Conservation (phyloP, 1,284 basidiomycete species). For the Tilletiopsis washingtonensis region DNA sequence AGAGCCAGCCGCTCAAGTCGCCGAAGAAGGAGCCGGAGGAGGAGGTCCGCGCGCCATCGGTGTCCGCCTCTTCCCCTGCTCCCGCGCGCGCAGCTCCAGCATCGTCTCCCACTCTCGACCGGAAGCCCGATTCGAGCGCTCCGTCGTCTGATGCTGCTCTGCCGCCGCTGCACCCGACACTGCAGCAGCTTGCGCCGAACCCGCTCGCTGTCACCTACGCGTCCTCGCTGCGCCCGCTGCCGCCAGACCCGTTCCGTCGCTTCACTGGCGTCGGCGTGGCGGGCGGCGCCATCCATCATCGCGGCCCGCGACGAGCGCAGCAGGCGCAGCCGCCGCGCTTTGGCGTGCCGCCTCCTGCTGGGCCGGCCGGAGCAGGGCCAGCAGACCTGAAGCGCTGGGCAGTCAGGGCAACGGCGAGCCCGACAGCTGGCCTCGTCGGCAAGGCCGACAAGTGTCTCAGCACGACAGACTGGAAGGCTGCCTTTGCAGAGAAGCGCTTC, state of each 20-base stretch:
- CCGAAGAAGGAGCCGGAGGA: background rate
- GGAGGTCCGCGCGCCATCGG: no score
- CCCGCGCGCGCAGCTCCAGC: background rate
- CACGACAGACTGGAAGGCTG: slow-evolving; percentile 45
- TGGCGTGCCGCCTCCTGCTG: slow-evolving; percentile 11
- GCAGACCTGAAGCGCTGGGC: slow-evolving; percentile 41
- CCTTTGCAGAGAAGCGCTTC: slow-evolving; percentile 44
- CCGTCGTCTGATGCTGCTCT: background rate
- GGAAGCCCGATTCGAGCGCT: background rate
- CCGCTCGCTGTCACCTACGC: slow-evolving; percentile 44
- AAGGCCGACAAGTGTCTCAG: slow-evolving; percentile 45
- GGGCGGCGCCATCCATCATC: slow-evolving; percentile 40
- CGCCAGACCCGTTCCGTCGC: slow-evolving; percentile 39
- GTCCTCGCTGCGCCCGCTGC: slow-evolving; percentile 40
- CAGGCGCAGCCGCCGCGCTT: background rate
- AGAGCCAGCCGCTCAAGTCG: background rate
- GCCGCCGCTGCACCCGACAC: slow-evolving; percentile 30
- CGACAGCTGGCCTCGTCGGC: slow-evolving; percentile 40
- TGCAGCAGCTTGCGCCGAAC: slow-evolving; percentile 38
- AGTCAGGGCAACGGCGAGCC: slow-evolving; percentile 37
- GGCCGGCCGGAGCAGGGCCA: slow-evolving; percentile 30
- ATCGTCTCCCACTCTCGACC: background rate
- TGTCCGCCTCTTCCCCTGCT: slow-evolving; percentile 3
- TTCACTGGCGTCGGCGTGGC: slow-evolving; percentile 38
- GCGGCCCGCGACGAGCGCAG: slow-evolving; percentile 21